A percentile compares a stretch with the other conserved stretches of the same genome.
phyloP scores from a whole-genome alignment of 1,139 yeast species.

The Nakaseomyces uthaithaninus region DNA sequence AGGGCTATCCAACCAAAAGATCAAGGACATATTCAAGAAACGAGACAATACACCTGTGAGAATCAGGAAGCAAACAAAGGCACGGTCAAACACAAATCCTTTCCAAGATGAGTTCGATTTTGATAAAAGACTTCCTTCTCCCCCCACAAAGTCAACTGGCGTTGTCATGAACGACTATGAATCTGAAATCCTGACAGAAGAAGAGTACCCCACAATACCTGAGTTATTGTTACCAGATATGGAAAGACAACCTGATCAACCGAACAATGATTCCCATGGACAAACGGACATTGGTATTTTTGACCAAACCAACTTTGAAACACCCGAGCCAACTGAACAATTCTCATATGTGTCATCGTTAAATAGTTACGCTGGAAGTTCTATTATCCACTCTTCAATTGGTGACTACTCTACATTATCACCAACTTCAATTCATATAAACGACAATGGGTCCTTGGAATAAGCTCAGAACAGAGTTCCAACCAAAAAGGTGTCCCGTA shows the following conservation, averaged over 20 bases:
- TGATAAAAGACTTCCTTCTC: slow-evolving; percentile 5
- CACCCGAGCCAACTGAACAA: background rate
- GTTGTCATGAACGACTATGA: slow-evolving; percentile 2
- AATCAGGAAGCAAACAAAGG: background rate
- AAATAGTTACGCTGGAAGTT: slow-evolving; percentile 3
- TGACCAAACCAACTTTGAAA: background rate
- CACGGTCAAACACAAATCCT: slow-evolving; percentile 8
- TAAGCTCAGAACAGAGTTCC: background rate
- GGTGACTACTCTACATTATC: slow-evolving; percentile 3
- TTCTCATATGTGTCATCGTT: slow-evolving; percentile 4
- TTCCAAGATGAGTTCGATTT: slow-evolving; percentile 11
- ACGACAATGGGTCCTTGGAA: slow-evolving; percentile 1
- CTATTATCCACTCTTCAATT: slow-evolving; percentile 1
- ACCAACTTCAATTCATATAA: slow-evolving; percentile 4
- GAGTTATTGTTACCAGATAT: background rate
- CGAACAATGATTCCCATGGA: background rate
- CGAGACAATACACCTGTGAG: background rate
- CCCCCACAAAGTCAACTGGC: background rate
- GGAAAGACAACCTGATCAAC: background rate
- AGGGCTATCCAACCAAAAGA: slow-evolving; percentile 1
- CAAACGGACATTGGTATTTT: background rate
- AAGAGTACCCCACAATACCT: background rate
- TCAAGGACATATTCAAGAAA: background rate
- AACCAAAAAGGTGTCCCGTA: background rate
- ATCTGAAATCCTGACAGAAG: background rate